These are phyloP conservation scores for Phytopythium boreale DNA, from an alignment of 352 stramenopile species.

Conservation along the genomic window DNA sequence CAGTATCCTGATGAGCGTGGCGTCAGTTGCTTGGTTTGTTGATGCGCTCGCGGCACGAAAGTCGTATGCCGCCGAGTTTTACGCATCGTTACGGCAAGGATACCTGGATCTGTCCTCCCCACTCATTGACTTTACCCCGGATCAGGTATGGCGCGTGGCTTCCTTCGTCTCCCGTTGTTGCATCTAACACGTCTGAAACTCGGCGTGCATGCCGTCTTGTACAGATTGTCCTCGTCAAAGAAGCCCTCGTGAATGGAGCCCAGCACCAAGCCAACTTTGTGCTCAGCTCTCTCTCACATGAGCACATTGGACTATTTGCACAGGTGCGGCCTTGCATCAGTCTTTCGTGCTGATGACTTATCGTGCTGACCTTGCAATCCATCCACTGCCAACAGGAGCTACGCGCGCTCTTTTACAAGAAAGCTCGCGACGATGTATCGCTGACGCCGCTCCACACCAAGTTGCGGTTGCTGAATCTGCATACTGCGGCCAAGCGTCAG, in stretches of 20 bases:
- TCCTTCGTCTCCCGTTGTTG: not conserved
- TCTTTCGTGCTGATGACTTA: not conserved
- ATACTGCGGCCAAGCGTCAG: constrained; percentile 65
- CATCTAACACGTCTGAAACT: not conserved
- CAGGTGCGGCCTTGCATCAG: constrained; percentile 25
- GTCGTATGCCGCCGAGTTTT: constrained; percentile 86
- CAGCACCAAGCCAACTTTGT: constrained; percentile 88
- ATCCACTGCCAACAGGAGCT: constrained; percentile 42
- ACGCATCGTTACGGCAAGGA: constrained; percentile 74
- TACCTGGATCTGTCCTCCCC: constrained; percentile 80
- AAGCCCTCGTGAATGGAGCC: constrained; percentile 66
- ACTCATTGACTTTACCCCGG: constrained; percentile 78
- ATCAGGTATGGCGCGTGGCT: constrained; percentile 51
- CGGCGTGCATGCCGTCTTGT: not conserved
- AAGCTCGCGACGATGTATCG: constrained; percentile 30
- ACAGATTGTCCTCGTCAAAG: constrained; percentile 76
- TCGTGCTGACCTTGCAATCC: not conserved
- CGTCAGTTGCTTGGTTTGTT: constrained; percentile 59
- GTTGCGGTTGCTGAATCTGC: constrained; percentile 63
- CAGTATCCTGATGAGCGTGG: constrained; percentile 63
- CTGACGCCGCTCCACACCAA: constrained; percentile 71
- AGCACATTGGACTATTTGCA: constrained; percentile 73
- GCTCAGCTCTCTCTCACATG: constrained; percentile 68
- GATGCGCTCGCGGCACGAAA: constrained; percentile 71
- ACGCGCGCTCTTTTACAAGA: constrained; percentile 71